Evolutionary conservation across 768 basidiomycete genomes (phyloP).

Genomic region (Agaricus bisporus): DNA sequence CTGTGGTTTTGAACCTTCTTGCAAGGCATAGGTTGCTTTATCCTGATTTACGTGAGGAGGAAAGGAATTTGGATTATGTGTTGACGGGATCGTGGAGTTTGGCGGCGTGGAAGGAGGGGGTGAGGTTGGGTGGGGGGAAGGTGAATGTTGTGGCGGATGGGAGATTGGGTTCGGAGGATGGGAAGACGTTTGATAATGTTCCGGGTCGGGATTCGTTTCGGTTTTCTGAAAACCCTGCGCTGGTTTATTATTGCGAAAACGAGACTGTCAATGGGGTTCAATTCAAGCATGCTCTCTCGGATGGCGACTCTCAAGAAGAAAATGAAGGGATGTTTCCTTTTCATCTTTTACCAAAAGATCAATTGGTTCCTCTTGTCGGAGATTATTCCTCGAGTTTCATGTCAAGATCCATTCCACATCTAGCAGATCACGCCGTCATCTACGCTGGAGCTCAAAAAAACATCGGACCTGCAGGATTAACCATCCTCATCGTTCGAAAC

Average conservation of each 20-base stretch:
- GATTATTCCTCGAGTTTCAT: slow-evolving; percentile 98
- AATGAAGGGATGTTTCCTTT: slow-evolving; percentile 76
- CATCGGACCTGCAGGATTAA: slow-evolving; percentile 89
- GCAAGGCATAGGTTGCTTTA: slow-evolving; percentile 76
- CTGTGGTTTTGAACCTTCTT: slow-evolving; percentile 86
- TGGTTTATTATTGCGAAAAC: slow-evolving; percentile 99
- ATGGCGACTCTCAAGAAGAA: too few relatives aligned
- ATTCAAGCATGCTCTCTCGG: slow-evolving; percentile 44
- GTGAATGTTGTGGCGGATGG: slow-evolving; percentile 73
- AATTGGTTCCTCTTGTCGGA: slow-evolving; percentile 77
- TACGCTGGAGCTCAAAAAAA: slow-evolving; percentile 99
- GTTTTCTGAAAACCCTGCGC: slow-evolving; percentile 77
- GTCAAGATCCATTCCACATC: slow-evolving; percentile 83
- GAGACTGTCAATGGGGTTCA: slow-evolving; percentile 97
- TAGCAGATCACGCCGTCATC: slow-evolving; percentile 89
- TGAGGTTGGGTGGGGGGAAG: slow-evolving; percentile 51
- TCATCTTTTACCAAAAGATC: slow-evolving; percentile 51
- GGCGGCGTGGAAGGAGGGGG: slow-evolving; percentile 80
- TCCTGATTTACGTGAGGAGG: slow-evolving; percentile 48
- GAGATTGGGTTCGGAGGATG: slow-evolving; percentile 52
- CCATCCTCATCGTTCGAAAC: slow-evolving; percentile 90
- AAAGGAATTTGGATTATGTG: slow-evolving; percentile 77
- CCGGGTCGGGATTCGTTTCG: slow-evolving; percentile 67
- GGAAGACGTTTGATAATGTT: slow-evolving; percentile 72
- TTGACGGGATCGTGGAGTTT: slow-evolving; percentile 92